These are phyloP conservation scores for Ceriops decandra DNA, from an alignment of 345 rosid species.

Conservation along the genomic window DNA sequence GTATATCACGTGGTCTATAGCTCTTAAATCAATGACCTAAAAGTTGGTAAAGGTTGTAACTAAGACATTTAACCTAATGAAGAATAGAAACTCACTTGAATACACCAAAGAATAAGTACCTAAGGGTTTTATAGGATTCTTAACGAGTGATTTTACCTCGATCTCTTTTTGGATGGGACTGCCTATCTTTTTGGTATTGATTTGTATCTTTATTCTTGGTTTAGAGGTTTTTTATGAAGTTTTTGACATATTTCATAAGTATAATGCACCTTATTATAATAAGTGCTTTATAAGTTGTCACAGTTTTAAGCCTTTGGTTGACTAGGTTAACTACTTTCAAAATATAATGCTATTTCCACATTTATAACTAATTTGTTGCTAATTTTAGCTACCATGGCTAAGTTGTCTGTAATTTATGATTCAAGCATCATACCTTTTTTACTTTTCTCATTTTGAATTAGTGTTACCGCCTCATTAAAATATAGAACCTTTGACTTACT, in stretches of 20 bases:
- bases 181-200: not conserved
- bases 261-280: not conserved
- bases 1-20: too few species aligned
- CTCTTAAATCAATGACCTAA: too few species aligned
- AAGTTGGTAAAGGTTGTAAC: too few species aligned
- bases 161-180: not conserved
- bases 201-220: not conserved
- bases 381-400: too few species aligned
- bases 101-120: too few species aligned
- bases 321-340: too few species aligned
- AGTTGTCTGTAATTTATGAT: not conserved
- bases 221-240: not conserved
- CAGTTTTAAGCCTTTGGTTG: too few species aligned
- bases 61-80: too few species aligned
- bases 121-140: not conserved
- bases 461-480: not conserved
- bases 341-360: too few species aligned
- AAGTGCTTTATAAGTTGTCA: too few species aligned
- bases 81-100: too few species aligned
- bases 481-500: not conserved
- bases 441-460: not conserved
- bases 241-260: not conserved
- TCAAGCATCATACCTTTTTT: not conserved
- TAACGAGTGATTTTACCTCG: not conserved
- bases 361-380: too few species aligned